These are phyloP conservation scores for Melanogaster broomeanus DNA, from an alignment of 768 basidiomycete genomes.

Conservation along the genomic window DNA sequence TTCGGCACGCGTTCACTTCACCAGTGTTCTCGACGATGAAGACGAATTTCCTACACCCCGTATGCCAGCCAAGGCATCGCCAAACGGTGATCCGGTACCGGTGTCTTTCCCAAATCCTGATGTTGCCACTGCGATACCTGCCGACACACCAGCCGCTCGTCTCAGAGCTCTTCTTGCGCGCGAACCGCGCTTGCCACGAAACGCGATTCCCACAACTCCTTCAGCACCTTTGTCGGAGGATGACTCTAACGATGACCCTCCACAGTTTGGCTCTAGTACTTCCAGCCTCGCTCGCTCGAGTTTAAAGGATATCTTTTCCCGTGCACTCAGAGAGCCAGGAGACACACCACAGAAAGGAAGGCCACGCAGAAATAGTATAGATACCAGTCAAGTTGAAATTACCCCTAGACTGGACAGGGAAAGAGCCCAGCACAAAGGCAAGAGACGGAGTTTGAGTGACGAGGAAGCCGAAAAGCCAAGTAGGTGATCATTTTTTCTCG, in stretches of 20 bases:
- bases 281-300: conserved; percentile 57
- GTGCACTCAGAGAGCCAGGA: conserved; percentile 62
- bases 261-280: conserved; percentile 26
- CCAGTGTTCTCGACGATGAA: conserved; percentile 23
- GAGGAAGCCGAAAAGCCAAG: conserved; percentile 63
- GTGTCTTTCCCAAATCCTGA: conserved; percentile 5
- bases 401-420: conserved; percentile 48
- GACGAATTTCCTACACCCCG: conserved; percentile 34
- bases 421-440: conserved; percentile 46
- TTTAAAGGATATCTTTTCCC: conserved; percentile 66
- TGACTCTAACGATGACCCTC: conserved; percentile 14
- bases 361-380: conserved; percentile 59
- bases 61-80: conserved; percentile 14
- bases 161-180: conserved; percentile 63
- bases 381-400: conserved; percentile 58
- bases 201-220: conserved; percentile 25
- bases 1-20: conserved; percentile 12
- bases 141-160: conserved; percentile 57
- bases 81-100: conserved; percentile 6
- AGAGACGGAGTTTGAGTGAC: conserved; percentile 64
- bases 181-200: conserved; percentile 42
- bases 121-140: conserved; percentile 12
- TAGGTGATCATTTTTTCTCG: conserved; percentile 35
- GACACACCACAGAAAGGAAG: conserved; percentile 60
- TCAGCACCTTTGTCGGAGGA: conserved; percentile 30